Conservation (phyloP, 2,329 filamentous ascomycete species). For the Talaromyces sp. region DNA sequence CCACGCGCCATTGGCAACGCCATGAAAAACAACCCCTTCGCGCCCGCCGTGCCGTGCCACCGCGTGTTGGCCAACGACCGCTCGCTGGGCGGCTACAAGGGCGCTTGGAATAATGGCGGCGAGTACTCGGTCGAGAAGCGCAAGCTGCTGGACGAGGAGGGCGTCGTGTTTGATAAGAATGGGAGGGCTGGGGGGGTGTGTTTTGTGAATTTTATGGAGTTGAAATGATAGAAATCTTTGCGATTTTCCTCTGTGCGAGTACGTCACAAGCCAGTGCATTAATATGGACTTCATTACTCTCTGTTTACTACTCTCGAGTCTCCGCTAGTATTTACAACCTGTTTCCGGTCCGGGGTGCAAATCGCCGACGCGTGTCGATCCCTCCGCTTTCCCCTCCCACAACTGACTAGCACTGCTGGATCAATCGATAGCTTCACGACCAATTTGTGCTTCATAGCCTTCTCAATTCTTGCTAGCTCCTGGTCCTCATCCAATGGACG, state of each 20-base stretch:
- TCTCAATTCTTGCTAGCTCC: background rate
- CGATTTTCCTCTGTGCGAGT: background rate
- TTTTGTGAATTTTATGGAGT: slow-evolving; percentile 27
- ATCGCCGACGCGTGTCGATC: background rate
- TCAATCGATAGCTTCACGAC: background rate
- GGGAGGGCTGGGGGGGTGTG: slow-evolving; percentile 32
- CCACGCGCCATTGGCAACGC: slow-evolving; percentile 74
- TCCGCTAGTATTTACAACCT: no score
- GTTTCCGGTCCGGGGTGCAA: background rate
- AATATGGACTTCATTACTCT: background rate
- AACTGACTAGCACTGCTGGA: background rate
- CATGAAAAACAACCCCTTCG: slow-evolving; percentile 72
- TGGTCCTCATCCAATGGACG: background rate
- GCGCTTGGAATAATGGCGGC: slow-evolving; percentile 43
- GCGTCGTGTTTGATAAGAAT: slow-evolving; percentile 39
- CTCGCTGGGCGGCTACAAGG: slow-evolving; percentile 48
- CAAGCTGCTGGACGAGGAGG: slow-evolving; percentile 36
- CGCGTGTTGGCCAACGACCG: slow-evolving; percentile 70
- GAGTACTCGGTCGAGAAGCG: slow-evolving; percentile 37
- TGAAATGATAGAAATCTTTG: background rate
- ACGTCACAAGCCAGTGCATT: no score
- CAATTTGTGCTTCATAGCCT: background rate
- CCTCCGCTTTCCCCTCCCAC: background rate
- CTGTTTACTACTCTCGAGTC: background rate
- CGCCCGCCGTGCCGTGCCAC: slow-evolving; percentile 75